phyloP scores from a whole-genome alignment of 805 yeast species.

The Grigorovia transvaalensis region DNA sequence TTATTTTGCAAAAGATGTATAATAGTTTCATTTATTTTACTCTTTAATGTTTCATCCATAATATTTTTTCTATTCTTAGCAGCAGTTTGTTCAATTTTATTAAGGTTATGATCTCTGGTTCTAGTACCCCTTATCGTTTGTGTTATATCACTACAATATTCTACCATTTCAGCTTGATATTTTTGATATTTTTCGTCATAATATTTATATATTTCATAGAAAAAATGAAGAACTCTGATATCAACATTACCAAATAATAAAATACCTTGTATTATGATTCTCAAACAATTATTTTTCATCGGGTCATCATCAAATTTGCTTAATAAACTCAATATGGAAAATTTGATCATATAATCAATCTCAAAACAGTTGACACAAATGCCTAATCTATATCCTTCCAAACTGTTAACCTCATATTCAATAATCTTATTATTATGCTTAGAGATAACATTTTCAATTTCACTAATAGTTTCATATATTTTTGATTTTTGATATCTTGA shows the following conservation, averaged over 20 bases:
- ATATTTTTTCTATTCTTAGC: no score
- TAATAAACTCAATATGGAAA: conserved; percentile 30
- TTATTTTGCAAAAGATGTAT: conserved; percentile 20
- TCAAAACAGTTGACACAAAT: conserved; percentile 7
- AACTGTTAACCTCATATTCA: conserved; percentile 8
- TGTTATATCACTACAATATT: neutral
- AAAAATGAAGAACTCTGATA: conserved; percentile 34
- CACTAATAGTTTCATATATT: neutral
- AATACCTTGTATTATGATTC: conserved; percentile 34
- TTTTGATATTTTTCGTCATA: neutral
- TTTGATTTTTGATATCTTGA: neutral
- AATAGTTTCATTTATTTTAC: neutral
- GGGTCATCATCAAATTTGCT: conserved; percentile 32
- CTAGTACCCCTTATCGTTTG: neutral
- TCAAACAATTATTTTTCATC: conserved; percentile 24
- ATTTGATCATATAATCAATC: conserved; percentile 31
- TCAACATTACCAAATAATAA: conserved; percentile 37
- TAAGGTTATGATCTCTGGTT: neutral
- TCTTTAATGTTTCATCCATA: neutral
- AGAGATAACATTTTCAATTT: neutral
- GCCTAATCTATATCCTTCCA: conserved; percentile 3
- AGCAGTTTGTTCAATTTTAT: no score
- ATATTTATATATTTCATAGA: conserved; percentile 9
- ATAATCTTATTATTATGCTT: conserved; percentile 7
- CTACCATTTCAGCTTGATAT: neutral